Percentiles rank a stretch among this genome's conserved stretches.
Conservation (phyloP, 768 basidiomycete genomes). For the Phylloporus sp. region DNA sequence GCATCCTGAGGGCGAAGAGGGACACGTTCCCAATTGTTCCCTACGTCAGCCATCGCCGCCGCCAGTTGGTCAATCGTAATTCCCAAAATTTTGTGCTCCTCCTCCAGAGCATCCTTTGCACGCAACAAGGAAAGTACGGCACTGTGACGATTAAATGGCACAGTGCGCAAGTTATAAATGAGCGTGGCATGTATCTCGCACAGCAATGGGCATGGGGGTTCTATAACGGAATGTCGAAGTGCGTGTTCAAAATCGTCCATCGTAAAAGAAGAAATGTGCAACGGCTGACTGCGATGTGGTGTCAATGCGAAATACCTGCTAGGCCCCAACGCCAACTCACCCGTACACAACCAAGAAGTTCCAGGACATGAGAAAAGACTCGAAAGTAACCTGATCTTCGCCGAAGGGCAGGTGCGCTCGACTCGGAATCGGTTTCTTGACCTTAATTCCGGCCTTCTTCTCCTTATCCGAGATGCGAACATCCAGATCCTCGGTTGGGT, state of each 20-base stretch:
- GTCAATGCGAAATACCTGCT: background rate
- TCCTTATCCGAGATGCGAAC: constrained; percentile 76
- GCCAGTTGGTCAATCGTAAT: constrained; percentile 59
- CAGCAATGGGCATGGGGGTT: constrained; percentile 71
- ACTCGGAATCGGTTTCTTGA: constrained; percentile 63
- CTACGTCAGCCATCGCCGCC: constrained; percentile 68
- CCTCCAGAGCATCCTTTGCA: constrained; percentile 35
- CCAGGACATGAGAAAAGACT: constrained; percentile 87
- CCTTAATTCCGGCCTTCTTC: constrained; percentile 68
- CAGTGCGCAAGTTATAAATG: constrained; percentile 85
- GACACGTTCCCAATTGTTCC: constrained; percentile 83
- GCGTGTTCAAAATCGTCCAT: constrained; percentile 92
- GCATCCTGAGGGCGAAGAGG: constrained; percentile 68
- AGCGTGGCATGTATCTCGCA: constrained; percentile 86
- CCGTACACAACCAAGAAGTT: constrained; percentile 92
- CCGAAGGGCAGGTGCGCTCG: constrained; percentile 64
- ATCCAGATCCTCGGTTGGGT: constrained; percentile 90
- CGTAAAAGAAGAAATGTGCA: constrained; percentile 83
- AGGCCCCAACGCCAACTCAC: constrained; percentile 42
- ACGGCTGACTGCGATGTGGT: constrained; percentile 57
- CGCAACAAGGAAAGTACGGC: constrained; percentile 62
- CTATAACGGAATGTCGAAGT: constrained; percentile 65
- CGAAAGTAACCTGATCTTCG: constrained; percentile 59
- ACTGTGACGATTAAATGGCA: constrained; percentile 69
- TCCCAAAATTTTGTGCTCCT: constrained; percentile 45